Percentiles rank a stretch among this genome's conserved stretches.
phyloP scores from a whole-genome alignment of 2,329 filamentous ascomycete genomes.

The Arthroderma uncinatum region DNA sequence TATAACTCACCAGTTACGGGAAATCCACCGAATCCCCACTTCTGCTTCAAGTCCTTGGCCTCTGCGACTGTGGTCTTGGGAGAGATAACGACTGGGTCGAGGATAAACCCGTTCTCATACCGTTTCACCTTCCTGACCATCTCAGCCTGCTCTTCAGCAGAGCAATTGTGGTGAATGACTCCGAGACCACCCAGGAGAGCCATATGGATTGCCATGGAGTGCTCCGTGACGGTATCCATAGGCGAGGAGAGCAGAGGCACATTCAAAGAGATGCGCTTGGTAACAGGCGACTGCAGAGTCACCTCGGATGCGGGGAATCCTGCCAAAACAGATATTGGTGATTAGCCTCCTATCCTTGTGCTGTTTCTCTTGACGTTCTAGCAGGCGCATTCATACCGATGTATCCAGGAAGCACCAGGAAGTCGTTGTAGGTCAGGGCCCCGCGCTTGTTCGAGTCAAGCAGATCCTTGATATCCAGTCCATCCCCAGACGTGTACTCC shows the following conservation, averaged over 20 bases:
- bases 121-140: conserved; percentile 99
- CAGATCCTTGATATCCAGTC: conserved; percentile 73
- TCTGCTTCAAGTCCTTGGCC: conserved; percentile 85
- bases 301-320: conserved; percentile 88
- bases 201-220: conserved; percentile 97
- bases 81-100: conserved; percentile 85
- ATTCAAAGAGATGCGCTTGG: conserved; percentile 91
- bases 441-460: conserved; percentile 86
- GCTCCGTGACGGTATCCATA: conserved; percentile 99
- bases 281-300: conserved; percentile 77
- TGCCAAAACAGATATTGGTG: conserved; percentile 20
- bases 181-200: conserved; percentile 47
- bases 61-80: conserved; percentile 81
- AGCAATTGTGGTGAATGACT: conserved; percentile 99
- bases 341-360: not conserved
- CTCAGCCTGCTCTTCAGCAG: conserved; percentile 90
- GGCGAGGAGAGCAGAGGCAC: conserved; percentile 94
- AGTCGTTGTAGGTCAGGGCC: conserved; percentile 97
- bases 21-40: conserved; percentile 97
- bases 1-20: conserved; percentile 82
- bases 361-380: not conserved
- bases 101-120: conserved; percentile 98
- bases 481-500: conserved; percentile 71
- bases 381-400: conserved; percentile 50
- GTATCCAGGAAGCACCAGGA: conserved; percentile 90